These are phyloP conservation scores for Cephaloascus albidus DNA, from an alignment of 805 yeast species.

Conservation along the genomic window DNA sequence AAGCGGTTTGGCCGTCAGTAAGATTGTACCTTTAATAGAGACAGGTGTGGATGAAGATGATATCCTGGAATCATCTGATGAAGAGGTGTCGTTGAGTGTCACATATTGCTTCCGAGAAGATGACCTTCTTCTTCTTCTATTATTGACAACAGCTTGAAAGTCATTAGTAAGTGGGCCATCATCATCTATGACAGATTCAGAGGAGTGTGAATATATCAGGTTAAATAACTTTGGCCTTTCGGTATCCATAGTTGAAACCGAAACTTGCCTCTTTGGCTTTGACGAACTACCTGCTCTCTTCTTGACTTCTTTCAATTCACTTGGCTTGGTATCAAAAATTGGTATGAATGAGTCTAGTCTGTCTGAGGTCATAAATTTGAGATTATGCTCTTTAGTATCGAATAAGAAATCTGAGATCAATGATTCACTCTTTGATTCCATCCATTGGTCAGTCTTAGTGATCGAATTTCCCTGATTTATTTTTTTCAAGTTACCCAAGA, in stretches of 20 bases:
- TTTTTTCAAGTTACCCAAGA: slow-evolving; percentile 4
- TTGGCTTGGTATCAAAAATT: slow-evolving; percentile 23
- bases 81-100: background rate
- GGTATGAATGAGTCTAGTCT: slow-evolving; percentile 18
- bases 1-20: too few species aligned
- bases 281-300: slow-evolving; percentile 1
- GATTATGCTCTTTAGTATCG: background rate
- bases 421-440: background rate
- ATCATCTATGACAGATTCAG: slow-evolving; percentile 12
- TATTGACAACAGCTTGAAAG: slow-evolving; percentile 17
- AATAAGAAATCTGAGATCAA: background rate
- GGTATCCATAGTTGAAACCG: slow-evolving; percentile 2
- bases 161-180: slow-evolving; percentile 5
- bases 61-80: background rate
- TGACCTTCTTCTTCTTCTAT: slow-evolving; percentile 11
- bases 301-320: slow-evolving; percentile 7
- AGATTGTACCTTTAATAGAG: too few species aligned
- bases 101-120: background rate
- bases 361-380: background rate
- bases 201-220: background rate
- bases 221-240: too few species aligned
- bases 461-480: slow-evolving; percentile 3
- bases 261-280: slow-evolving; percentile 2
- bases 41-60: background rate
- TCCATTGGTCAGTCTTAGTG: slow-evolving; percentile 1